Percentiles rank a stretch among this genome's conserved stretches.
phyloP scores from a whole-genome alignment of 306 rosid genomes.

The Parietaria judaica region DNA sequence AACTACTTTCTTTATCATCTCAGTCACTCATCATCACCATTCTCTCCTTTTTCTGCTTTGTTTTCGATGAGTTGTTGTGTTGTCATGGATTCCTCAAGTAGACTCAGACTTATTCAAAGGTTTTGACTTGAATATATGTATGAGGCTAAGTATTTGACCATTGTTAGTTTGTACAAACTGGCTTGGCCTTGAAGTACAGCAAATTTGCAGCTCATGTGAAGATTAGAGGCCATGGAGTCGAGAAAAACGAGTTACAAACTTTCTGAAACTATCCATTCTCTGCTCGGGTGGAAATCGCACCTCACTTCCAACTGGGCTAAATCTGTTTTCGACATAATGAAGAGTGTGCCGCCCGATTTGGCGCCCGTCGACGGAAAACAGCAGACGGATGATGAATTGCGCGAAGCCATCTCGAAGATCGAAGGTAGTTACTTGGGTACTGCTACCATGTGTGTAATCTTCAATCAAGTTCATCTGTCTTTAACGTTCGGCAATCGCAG shows the following conservation, averaged over 20 bases:
- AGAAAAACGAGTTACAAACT: conserved; percentile 26
- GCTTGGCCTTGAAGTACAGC: neutral
- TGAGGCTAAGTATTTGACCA: conserved; percentile 9
- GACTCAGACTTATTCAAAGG: conserved; percentile 14
- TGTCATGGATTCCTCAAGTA: conserved; percentile 9
- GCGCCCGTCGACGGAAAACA: conserved; percentile 5
- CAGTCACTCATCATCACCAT: neutral
- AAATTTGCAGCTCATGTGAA: neutral
- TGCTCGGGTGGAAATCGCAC: conserved; percentile 26
- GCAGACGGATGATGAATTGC: conserved; percentile 17
- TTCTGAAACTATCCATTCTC: conserved; percentile 26
- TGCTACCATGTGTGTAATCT: neutral
- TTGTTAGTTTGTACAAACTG: conserved; percentile 14
- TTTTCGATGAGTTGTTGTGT: neutral
- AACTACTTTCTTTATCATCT: conserved; percentile 6
- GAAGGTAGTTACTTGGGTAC: conserved; percentile 11
- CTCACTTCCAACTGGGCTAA: conserved; percentile 31
- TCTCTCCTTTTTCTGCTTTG: neutral
- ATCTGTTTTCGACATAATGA: conserved; percentile 30
- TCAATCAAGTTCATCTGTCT: neutral
- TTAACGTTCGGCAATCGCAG: conserved; percentile 8
- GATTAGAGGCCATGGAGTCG: conserved; percentile 21
- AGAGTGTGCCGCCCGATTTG: conserved; percentile 14
- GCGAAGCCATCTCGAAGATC: conserved; percentile 18
- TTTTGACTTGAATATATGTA: conserved; percentile 4